Conservation (phyloP, 75 land plant species). For the Larix kaempferi region DNA sequence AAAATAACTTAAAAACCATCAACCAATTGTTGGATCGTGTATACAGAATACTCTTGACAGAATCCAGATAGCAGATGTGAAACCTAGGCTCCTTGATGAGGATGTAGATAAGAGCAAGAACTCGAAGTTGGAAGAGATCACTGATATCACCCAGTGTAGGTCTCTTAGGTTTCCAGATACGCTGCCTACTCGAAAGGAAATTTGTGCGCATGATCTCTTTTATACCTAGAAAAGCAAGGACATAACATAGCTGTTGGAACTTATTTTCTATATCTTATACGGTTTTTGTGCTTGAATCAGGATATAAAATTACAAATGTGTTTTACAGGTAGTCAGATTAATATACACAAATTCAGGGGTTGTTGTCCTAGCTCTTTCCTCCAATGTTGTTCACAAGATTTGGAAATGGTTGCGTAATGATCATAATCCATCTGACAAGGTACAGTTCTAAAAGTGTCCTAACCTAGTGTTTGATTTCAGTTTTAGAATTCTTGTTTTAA, state of each 20-base stretch:
- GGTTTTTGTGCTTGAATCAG: neutral
- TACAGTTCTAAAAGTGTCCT: neutral
- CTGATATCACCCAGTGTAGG: constrained; percentile 50
- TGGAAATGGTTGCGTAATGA: constrained; percentile 76
- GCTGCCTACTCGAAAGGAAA: constrained; percentile 44
- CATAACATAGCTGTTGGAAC: too few species aligned
- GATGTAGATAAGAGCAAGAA: constrained; percentile 48
- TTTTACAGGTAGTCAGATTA: constrained; percentile 40
- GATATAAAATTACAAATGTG: neutral
- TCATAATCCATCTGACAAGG: constrained; percentile 42
- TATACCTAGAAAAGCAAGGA: too few species aligned
- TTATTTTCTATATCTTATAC: too few species aligned
- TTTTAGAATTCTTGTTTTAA: too few species aligned
- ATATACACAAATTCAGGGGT: constrained; percentile 72
- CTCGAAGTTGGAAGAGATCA: constrained; percentile 68
- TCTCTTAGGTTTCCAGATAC: constrained; percentile 57
- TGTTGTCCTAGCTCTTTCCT: constrained; percentile 54
- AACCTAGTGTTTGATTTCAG: too few species aligned
- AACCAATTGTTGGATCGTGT: too few species aligned
- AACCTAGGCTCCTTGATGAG: constrained; percentile 70
- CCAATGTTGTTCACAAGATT: constrained; percentile 68
- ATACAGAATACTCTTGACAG: constrained; percentile 21
- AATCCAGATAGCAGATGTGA: constrained; percentile 56
- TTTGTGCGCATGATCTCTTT: too few species aligned
- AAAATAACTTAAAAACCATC: constrained; percentile 18